Evolutionary conservation across 78 protist species (phyloP).

Genomic region (Dictyostelium capitatum): DNA sequence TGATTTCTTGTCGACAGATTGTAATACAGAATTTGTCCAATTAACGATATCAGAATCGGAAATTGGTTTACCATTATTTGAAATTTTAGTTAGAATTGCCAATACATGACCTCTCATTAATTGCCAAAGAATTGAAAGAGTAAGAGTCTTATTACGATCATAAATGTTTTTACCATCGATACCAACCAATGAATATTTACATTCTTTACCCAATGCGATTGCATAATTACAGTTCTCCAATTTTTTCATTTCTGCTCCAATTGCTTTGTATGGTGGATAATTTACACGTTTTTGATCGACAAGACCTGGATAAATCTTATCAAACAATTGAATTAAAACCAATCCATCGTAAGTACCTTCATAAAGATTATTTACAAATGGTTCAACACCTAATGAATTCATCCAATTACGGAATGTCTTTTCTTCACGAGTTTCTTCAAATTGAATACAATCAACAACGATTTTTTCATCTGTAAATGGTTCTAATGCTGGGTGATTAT

Average conservation of each 20-base stretch:
- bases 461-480: constrained; percentile 74
- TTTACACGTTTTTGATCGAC: constrained; percentile 80
- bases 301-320: constrained; percentile 82
- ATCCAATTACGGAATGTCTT: constrained; percentile 92
- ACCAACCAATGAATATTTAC: constrained; percentile 85
- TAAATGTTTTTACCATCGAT: constrained; percentile 92
- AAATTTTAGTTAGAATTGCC: constrained; percentile 5
- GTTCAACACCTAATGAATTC: constrained; percentile 84
- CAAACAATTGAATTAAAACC: constrained; percentile 79
- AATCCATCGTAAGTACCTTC: constrained; percentile 86
- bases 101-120: constrained; percentile 48
- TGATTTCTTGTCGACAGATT: constrained; percentile 39
- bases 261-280: constrained; percentile 57
- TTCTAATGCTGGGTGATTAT: constrained; percentile 92
- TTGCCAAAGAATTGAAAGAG: constrained; percentile 94
- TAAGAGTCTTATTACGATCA: constrained; percentile 90
- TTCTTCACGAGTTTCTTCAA: constrained; percentile 89
- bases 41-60: constrained; percentile 85
- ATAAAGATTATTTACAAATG: constrained; percentile 60
- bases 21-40: constrained; percentile 87
- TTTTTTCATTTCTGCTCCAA: constrained; percentile 44
- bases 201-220: constrained; percentile 79
- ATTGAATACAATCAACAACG: constrained; percentile 42
- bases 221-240: constrained; percentile 94
- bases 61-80: constrained; percentile 29